These are phyloP conservation scores for Glycine latifolia DNA, from an alignment of 306 rosid species.

Conservation along the genomic window DNA sequence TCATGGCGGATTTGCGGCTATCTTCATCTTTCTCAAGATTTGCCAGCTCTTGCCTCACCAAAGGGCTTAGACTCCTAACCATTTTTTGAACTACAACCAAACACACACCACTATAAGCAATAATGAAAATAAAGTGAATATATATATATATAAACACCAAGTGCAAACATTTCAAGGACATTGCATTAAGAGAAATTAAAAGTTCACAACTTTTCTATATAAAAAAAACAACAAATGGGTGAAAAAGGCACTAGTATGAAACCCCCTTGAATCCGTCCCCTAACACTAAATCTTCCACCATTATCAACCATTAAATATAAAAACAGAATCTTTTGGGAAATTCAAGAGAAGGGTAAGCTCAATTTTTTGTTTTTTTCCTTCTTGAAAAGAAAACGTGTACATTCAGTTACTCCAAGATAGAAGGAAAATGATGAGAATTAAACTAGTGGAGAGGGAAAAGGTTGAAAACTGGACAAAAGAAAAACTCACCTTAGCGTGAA, in stretches of 20 bases:
- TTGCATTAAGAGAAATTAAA: not conserved
- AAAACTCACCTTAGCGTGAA: slow-evolving; percentile 28
- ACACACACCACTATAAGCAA: slow-evolving; percentile 20
- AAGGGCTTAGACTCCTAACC: slow-evolving; percentile 71
- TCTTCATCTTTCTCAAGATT: slow-evolving; percentile 86
- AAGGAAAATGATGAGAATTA: not conserved
- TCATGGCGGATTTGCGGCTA: slow-evolving; percentile 85
- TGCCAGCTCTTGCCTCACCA: slow-evolving; percentile 63
- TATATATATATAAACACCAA: not conserved
- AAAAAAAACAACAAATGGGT: slow-evolving; percentile 7
- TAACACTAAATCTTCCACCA: not conserved
- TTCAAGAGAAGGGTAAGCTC: not conserved
- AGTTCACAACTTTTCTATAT: slow-evolving; percentile 3
- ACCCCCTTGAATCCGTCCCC: slow-evolving; percentile 4
- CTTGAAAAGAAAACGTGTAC: not conserved
- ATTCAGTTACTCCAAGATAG: not conserved
- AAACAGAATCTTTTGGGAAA: slow-evolving; percentile 26
- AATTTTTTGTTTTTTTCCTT: not conserved
- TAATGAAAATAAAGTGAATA: not conserved
- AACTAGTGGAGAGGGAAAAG: not conserved
- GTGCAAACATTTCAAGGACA: not conserved
- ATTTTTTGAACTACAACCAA: slow-evolving; percentile 47
- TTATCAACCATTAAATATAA: not conserved
- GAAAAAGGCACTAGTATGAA: not conserved
- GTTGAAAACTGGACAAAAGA: not conserved